These are phyloP conservation scores for Candolleomyces eurysporus DNA, from an alignment of 768 basidiomycete genomes.

Conservation along the genomic window DNA sequence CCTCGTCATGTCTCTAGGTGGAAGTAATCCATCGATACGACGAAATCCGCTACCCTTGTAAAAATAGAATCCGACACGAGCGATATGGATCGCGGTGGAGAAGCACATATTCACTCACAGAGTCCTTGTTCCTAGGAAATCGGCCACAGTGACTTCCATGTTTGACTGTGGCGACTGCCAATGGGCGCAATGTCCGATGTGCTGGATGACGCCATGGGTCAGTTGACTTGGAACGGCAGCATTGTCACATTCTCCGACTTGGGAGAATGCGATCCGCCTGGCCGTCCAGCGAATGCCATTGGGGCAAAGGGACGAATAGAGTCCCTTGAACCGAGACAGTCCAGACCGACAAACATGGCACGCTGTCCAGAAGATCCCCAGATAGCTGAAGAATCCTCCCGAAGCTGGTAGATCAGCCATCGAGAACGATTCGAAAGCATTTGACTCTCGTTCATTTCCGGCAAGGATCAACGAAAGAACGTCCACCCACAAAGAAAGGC, in stretches of 20 bases:
- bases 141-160: no score
- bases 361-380: not conserved
- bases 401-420: constrained; percentile 1
- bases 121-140: no score
- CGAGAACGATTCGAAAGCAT: not conserved
- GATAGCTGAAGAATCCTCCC: not conserved
- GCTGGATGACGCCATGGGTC: constrained; percentile 9
- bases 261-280: not conserved
- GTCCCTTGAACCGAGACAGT: no score
- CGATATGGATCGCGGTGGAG: no score
- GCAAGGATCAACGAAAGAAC: not conserved
- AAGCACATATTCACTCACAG: no score
- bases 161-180: not conserved
- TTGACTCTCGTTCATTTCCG: constrained; percentile 2
- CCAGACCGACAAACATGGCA: no score
- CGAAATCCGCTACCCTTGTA: no score
- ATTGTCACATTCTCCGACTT: no score
- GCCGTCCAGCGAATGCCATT: not conserved
- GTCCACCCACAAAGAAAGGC: not conserved
- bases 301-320: no score
- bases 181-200: not conserved
- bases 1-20: no score
- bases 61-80: no score
- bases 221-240: constrained; percentile 1
- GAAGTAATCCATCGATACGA: no score